These are phyloP conservation scores for Pholiota conissans DNA, from an alignment of 768 basidiomycete genomes.

Conservation along the genomic window DNA sequence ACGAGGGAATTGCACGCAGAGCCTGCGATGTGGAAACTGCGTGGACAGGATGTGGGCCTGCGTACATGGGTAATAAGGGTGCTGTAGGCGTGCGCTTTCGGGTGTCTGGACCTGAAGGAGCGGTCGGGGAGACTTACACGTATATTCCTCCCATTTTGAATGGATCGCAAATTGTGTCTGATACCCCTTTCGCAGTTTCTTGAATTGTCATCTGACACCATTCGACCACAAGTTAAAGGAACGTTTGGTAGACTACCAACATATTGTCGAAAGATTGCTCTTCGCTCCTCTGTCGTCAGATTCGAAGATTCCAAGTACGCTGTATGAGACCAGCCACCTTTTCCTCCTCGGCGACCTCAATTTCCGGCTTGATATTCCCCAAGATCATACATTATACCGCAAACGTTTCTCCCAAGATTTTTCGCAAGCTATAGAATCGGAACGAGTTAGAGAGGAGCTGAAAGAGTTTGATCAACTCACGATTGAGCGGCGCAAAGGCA, in stretches of 20 bases:
- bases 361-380: constrained; percentile 75
- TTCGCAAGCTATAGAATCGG: constrained; percentile 43
- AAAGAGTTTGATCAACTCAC: constrained; percentile 76
- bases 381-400: constrained; percentile 46
- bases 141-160: constrained; percentile 39
- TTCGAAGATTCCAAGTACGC: constrained; percentile 46
- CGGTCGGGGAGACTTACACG: constrained; percentile 80
- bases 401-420: constrained; percentile 33
- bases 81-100: constrained; percentile 88
- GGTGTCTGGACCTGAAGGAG: constrained; percentile 53
- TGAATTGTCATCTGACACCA: constrained; percentile 89
- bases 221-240: constrained; percentile 63
- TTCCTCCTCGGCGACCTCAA: constrained; percentile 96
- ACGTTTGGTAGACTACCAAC: constrained; percentile 76
- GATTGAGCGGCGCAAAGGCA: constrained; percentile 61
- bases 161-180: background rate
- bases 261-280: constrained; percentile 79
- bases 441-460: constrained; percentile 54
- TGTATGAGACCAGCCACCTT: constrained; percentile 86
- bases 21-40: constrained; percentile 68
- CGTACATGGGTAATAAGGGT: constrained; percentile 92
- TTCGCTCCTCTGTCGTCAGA: constrained; percentile 57
- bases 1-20: constrained; percentile 60
- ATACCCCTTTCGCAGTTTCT: constrained; percentile 59
- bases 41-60: constrained; percentile 74